Evolutionary conservation across 2,329 filamentous ascomycete species (phyloP).

Genomic region (Cercospora sp.): DNA sequence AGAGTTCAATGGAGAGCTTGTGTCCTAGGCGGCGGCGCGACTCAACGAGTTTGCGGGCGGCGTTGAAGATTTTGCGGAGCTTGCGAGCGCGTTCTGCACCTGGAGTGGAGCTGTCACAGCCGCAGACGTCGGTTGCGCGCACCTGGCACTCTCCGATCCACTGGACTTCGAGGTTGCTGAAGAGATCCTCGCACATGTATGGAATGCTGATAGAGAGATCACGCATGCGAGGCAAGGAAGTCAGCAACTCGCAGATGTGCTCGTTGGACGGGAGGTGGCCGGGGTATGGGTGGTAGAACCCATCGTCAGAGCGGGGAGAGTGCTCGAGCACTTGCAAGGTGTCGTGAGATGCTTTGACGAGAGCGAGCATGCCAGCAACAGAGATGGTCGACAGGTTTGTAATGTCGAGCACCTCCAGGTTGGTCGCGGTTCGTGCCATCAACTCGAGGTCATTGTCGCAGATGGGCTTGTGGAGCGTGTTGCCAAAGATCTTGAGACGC

Average conservation of each 20-base stretch:
- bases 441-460: constrained; percentile 51
- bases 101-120: constrained; percentile 43
- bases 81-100: constrained; percentile 38
- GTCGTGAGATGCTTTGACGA: constrained; percentile 51
- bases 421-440: constrained; percentile 54
- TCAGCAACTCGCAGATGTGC: constrained; percentile 52
- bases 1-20: constrained; percentile 50
- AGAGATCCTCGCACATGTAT: constrained; percentile 50
- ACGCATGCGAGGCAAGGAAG: constrained; percentile 48
- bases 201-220: constrained; percentile 53
- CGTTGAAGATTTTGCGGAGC: constrained; percentile 44
- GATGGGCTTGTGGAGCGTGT: constrained; percentile 55
- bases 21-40: constrained; percentile 41
- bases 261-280: constrained; percentile 46
- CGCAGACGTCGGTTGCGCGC: constrained; percentile 51
- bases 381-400: constrained; percentile 56
- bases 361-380: constrained; percentile 54
- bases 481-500: constrained; percentile 56
- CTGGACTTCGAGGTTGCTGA: constrained; percentile 45
- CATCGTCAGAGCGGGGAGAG: constrained; percentile 54
- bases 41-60: constrained; percentile 45
- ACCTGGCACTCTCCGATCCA: constrained; percentile 53
- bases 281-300: constrained; percentile 54
- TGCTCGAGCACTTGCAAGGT: constrained; percentile 55
- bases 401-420: constrained; percentile 55